Conservation (phyloP, 768 basidiomycete genomes). For the Clitopilus passeckerianus region DNA sequence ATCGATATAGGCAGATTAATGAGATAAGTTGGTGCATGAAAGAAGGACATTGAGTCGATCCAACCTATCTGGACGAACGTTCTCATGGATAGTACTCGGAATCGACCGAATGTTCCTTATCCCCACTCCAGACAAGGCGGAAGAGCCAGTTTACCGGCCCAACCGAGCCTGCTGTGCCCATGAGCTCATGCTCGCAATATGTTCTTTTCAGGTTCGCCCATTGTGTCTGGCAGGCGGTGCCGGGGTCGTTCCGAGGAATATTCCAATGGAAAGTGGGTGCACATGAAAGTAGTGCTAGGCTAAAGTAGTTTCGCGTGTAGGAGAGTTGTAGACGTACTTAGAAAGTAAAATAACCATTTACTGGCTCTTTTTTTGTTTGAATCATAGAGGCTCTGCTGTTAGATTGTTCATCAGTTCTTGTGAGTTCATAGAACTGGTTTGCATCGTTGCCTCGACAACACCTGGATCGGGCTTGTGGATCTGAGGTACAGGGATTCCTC, state of each 20-base stretch:
- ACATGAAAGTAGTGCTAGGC: slow-evolving; percentile 5
- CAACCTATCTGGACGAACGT: slow-evolving; percentile 2
- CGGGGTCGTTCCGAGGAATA: slow-evolving; percentile 13
- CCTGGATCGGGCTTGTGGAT: slow-evolving; percentile 5
- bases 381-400: neutral
- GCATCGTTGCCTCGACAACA: slow-evolving; percentile 8
- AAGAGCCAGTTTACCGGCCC: slow-evolving; percentile 12
- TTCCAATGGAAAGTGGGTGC: slow-evolving; percentile 10
- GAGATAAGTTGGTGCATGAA: neutral
- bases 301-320: neutral
- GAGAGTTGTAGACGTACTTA: neutral
- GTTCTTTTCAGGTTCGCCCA: slow-evolving; percentile 11
- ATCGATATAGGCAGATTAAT: neutral
- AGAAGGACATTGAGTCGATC: neutral
- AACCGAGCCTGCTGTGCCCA: slow-evolving; percentile 9
- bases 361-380: no score
- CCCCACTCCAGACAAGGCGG: slow-evolving; percentile 16
- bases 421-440: neutral
- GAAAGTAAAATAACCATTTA: neutral
- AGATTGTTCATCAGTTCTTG: neutral
- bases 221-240: slow-evolving; percentile 10
- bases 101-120: slow-evolving; percentile 11
- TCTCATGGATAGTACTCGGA: slow-evolving; percentile 9
- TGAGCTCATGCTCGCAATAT: slow-evolving; percentile 8
- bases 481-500: slow-evolving; percentile 14